Base-by-base conservation (phyloP, 768 basidiomycete genomes). In the Russula sp. region DNA sequence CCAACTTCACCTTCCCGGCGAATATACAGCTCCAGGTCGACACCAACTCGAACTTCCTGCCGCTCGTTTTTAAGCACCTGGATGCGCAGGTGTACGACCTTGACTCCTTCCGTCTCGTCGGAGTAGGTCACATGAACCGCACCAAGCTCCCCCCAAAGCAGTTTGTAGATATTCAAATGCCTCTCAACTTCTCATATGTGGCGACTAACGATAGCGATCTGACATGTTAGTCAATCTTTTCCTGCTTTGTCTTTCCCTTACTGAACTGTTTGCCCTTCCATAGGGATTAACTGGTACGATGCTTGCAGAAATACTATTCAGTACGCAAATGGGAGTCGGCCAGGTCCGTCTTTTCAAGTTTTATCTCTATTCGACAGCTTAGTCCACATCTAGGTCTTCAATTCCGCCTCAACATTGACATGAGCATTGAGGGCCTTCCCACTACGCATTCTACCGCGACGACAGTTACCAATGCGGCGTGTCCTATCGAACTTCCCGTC, bases 1-100 rank as follows among this genome's bases (percentile, higher is more conserved):
- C 94, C 60, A 96, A 96, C 75, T 98, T 96, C 75, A 84, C 88
- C 40, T 98, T 98, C 80, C 83, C 89, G 3, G 91, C 87, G 0
- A 79, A 80, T 50, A 84, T 92, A 20, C 80, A 87, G 24, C 77
- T 98, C 13, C 82, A 92, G 75, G 80, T 91, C 55, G 84, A 96
- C 75, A 93, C 92, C 10, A 77, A 76, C 16, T 76, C 76, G 69
- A 94, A 90, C 70, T 90, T 84, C 72, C 78, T 96, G 14, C 94
- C 94, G 5, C 73, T 94, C 53, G 85, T 82, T 42, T 87, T 95
- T 77, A 83, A 78, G 42, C 77, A 80, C 67, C 77, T 97, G 54
- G 76, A 79, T 56, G 94, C 90, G 0, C 72, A 80, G 32, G 77
- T 96, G 2, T 92, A 78, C 70, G 92, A 94, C 71, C 78, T 89